Evolutionary conservation across 768 basidiomycete genomes (phyloP), one percentile per base, ranked within the genome.

Genomic region (Macrolepiota albuminosa): DNA sequence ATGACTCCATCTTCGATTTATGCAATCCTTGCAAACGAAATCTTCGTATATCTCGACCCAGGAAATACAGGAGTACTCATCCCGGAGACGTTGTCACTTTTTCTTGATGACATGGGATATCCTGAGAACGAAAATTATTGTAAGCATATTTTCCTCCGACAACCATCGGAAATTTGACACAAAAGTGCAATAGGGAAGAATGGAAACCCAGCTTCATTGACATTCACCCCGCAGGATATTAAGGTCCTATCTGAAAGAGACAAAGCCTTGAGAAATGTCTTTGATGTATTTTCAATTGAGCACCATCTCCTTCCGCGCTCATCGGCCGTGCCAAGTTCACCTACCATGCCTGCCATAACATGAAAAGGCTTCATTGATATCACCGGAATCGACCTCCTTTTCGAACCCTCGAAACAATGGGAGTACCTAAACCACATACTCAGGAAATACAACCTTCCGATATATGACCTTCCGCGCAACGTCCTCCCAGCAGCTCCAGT

Each of bases 281-380:
- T 61, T 26, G 58, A 61, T 11, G 13, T 60, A 9, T 61, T 60
- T 4, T 54, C 61, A 18, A 60, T 64, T 14, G 63, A 61, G 8
- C 61, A 64, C 36, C 56, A 52, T 37, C 55, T 64, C 16, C 56
- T 63, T 29, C 58, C 47, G 14, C 58, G 62, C 36, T 43, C 54
- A n/a, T 54, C 26, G 10, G 16, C 39, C 9, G 24, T 48, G 14
- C 10, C 48, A 36, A 14, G 24, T 16, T 53, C 54, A 29, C 54
- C 57, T 26, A 56, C 56, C 4, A 62, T 62, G 64, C 64, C 64
- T 29, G 52, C 56, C 26, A 54, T 64, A 39, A 62, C 59, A 10
- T 43, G 48, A 11, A 64, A 62, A 54, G 64, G 64, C 40, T 64
- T 64, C 50, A 39, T 62, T n/a, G 61, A 62, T 42, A 47, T 64